Base-by-base conservation (phyloP, 73 alveolate genomes). In the Paramecium octaurelia region DNA sequence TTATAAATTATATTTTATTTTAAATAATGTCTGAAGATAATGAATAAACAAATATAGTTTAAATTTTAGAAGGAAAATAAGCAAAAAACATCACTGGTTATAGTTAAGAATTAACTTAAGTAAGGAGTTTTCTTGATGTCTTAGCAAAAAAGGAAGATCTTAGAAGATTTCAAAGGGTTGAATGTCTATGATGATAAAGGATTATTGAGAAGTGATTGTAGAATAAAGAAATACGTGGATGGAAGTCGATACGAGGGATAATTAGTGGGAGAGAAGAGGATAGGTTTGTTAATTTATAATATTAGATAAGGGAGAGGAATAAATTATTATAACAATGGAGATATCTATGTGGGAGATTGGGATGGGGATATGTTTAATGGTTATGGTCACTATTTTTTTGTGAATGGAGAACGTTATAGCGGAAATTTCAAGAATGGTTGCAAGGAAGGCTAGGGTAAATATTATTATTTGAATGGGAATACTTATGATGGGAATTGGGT, bases 321-420 rank as follows among this genome's bases (percentile, higher is more conserved):
- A 21, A 58, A 86, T 86, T 86, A 86, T 86, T 86, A 86, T 86
- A 43, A 92, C 8, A 86, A 85, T 57, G 95, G 95, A 20, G 86
- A 71, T 58, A 75, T 92, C 18, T 92, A 58, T 58, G 95, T 58
- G 10, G 95, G 95, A 16, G 93, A 92, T 31, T 86, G 93, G 92
- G 80, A 92, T 85, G 60, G 68, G 5, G 95, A 86, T 50, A 35
- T 46, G 68, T 57, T 88, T 58, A 69, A 54, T 24, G 95, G 95
- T 21, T 50, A 59, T 58, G 93, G 95, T 16, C 76, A 73, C 31
- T 86, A 86, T 58, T 48, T 86, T 73, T 86, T 86, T 58, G 29
- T 58, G 34, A 86, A 69, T 50, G 93, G 93, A 24, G 93, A 86
- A 23, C 43, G 93, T 58, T 86, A 86, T 59, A 73, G 77, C 35